Conservation (phyloP, 2,329 filamentous ascomycete genomes). For the Pestalotiopsis sp. region DNA sequence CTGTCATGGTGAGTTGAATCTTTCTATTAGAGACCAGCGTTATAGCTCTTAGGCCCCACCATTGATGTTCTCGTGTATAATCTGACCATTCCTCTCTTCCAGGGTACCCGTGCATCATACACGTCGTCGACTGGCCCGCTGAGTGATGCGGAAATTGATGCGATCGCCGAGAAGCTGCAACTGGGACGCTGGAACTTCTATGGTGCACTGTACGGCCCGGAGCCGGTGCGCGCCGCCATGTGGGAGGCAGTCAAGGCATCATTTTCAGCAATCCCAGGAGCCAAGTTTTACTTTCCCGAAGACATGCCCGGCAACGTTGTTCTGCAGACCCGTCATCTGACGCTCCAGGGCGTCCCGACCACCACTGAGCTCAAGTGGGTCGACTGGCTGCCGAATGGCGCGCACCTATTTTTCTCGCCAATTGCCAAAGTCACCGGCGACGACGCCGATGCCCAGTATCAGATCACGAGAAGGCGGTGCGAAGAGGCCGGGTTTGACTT, state of each 20-base stretch:
- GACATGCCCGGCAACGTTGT: conserved; percentile 33
- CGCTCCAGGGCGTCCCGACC: conserved; percentile 35
- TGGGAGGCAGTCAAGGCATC: conserved; percentile 29
- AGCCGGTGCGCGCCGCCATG: not conserved
- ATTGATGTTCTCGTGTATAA: not conserved
- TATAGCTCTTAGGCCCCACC: not conserved
- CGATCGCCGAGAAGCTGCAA: conserved; percentile 33
- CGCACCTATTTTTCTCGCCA: conserved; percentile 44
- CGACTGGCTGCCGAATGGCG: conserved; percentile 43
- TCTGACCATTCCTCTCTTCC: not conserved
- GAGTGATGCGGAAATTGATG: conserved; percentile 38
- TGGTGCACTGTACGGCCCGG: not conserved
- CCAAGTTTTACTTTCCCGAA: conserved; percentile 32
- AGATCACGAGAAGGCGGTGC: conserved; percentile 36
- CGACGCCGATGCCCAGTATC: not conserved
- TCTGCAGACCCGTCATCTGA: conserved; percentile 30
- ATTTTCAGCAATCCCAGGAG: conserved; percentile 31
- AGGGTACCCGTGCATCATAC: not conserved
- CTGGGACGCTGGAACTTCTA: conserved; percentile 16
- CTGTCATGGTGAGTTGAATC: conserved; percentile 21
- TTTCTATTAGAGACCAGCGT: not conserved
- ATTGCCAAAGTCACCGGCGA: conserved; percentile 32
- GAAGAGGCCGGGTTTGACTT: conserved; percentile 36
- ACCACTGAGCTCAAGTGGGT: conserved; percentile 40
- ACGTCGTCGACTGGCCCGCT: conserved; percentile 37